These are phyloP conservation scores for Vigna hirtella DNA, from an alignment of 306 rosid genomes.

Conservation along the genomic window DNA sequence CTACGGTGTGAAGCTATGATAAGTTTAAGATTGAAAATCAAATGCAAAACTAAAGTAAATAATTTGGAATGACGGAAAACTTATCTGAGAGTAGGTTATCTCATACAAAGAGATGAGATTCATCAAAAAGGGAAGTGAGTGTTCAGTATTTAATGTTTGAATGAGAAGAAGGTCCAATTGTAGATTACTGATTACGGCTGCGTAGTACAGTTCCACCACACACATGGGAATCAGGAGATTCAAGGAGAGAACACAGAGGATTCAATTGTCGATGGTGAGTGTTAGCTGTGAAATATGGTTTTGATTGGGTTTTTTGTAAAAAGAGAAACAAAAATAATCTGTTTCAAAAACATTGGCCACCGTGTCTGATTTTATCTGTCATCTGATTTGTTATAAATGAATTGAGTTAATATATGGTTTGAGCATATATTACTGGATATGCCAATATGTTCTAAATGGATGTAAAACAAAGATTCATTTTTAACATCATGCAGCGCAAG, in stretches of 20 bases:
- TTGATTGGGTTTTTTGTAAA: not conserved
- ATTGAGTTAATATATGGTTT: not conserved
- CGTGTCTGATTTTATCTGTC: not conserved
- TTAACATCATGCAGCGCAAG: not conserved
- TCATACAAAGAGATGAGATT: not conserved
- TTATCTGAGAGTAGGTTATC: not conserved
- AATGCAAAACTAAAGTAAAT: not conserved
- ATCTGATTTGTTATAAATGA: not conserved
- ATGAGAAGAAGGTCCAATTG: too few species aligned
- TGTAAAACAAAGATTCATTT: not conserved
- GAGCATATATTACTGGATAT: too few species aligned
- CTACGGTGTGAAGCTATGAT: not conserved
- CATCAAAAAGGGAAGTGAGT: not conserved
- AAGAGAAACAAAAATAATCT: not conserved
- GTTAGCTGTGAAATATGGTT: too few species aligned
- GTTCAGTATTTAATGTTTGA: too few species aligned
- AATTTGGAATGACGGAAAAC: not conserved
- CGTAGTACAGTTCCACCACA: not conserved
- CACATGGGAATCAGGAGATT: not conserved
- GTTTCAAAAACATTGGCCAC: not conserved
- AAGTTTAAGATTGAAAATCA: not conserved
- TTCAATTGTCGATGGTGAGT: too few species aligned
- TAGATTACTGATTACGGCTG: too few species aligned
- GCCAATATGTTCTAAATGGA: constrained; percentile 1
- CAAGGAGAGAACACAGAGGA: not conserved